Conservation (phyloP, 1,139 yeast genomes). For the Yamadazyma kanchanaburiensis region DNA sequence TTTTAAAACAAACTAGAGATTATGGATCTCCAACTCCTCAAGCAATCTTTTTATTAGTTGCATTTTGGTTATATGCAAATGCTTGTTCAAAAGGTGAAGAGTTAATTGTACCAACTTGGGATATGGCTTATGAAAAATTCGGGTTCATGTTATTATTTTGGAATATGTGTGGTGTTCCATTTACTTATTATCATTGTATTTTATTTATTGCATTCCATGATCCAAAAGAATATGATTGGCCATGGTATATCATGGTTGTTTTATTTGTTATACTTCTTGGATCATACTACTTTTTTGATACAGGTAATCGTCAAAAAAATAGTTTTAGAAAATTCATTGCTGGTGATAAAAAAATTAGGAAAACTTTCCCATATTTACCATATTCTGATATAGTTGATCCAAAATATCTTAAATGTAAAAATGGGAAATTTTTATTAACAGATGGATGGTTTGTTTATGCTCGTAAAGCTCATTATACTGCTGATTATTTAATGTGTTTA, state of each 20-base stretch:
- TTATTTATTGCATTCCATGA: constrained; percentile 77
- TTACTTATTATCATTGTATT: constrained; percentile 93
- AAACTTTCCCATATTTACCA: constrained; percentile 91
- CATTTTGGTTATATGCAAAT: constrained; percentile 93
- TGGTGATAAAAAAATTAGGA: constrained; percentile 73
- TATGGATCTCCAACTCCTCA: constrained; percentile 82
- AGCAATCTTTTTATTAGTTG: constrained; percentile 68
- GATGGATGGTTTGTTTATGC: constrained; percentile 96
- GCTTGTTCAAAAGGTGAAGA: constrained; percentile 99
- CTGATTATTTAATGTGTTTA: constrained; percentile 83
- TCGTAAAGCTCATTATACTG: constrained; percentile 92
- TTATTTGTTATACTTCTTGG: constrained; percentile 49
- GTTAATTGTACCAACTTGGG: constrained; percentile 96
- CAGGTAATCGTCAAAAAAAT: constrained; percentile 94
- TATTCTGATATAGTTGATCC: constrained; percentile 80
- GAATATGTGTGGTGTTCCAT: constrained; percentile 99
- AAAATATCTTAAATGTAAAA: constrained; percentile 74
- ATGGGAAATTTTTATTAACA: constrained; percentile 78
- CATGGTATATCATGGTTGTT: constrained; percentile 56
- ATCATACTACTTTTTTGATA: constrained; percentile 92
- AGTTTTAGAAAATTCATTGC: constrained; percentile 84
- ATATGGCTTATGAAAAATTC: constrained; percentile 97
- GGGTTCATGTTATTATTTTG: constrained; percentile 98
- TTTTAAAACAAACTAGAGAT: constrained; percentile 71
- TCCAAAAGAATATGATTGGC: constrained; percentile 78